Conservation (phyloP, 2,329 filamentous ascomycete species). For the Xylaria sp. region DNA sequence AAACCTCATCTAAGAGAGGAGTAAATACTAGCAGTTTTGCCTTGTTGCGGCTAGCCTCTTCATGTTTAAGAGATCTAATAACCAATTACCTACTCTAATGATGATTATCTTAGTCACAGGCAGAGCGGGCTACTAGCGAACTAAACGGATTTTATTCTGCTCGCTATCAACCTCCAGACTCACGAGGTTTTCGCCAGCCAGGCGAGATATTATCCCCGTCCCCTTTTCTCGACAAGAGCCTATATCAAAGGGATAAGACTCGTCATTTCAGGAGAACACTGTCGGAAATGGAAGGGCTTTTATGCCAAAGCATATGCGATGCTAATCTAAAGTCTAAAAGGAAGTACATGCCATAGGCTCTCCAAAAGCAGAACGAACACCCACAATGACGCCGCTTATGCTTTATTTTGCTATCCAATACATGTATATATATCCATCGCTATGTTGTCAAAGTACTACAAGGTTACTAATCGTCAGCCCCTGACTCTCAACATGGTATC, state of each 20-base stretch:
- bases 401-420: constrained; percentile 30
- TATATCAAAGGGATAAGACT: not conserved
- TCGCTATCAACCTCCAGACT: not conserved
- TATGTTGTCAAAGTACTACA: constrained; percentile 65
- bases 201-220: not conserved
- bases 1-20: no score
- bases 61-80: no score
- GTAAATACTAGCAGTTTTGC: no score
- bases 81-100: not conserved
- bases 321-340: constrained; percentile 1
- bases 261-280: not conserved
- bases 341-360: constrained; percentile 1
- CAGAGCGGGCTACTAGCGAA: not conserved
- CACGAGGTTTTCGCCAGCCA: not conserved
- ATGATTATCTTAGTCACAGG: not conserved
- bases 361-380: constrained; percentile 11
- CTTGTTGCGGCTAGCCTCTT: no score
- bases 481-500: constrained; percentile 84
- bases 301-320: not conserved
- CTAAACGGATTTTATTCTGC: not conserved
- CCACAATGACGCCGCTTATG: constrained; percentile 35
- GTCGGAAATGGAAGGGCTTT: not conserved
- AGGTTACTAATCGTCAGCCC: constrained; percentile 83
- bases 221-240: not conserved
- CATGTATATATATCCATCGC: constrained; percentile 13